Evolutionary conservation across 2,329 filamentous ascomycete genomes (phyloP), one percentile per base, ranked within the genome.

Genomic region (Phialophora verrucosa): DNA sequence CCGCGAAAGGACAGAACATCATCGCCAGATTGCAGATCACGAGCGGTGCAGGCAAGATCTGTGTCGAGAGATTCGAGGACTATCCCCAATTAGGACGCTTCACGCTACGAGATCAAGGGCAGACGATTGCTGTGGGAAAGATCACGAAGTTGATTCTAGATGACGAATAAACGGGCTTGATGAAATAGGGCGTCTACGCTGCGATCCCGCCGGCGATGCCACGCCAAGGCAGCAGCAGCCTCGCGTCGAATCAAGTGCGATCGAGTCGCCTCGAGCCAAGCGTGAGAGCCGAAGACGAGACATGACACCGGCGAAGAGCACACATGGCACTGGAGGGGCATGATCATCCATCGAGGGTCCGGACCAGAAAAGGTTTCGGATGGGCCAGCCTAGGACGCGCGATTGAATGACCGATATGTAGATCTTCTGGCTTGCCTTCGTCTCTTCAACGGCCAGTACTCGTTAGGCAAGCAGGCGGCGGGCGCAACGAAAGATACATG

Each of bases 41-140:
- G 63, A 92, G 93, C 71, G 91, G 90, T 64, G 91, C 91, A 17
- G 92, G 92, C 64, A 88, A 89, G 50, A 92, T 99, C 42, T 98
- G 96, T 79, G 88, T 98, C 29, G 95, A 99, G 82, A 88, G 86
- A 70, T 99, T 97, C 74, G 93, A 97, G 76, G 94, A 98, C 77
- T 97, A 98, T 80, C 90, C 93, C 67, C 95, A 98, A 80, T 87
- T 97, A 80, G 93, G 93, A 75, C 89, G 93, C 51, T 96, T 96
- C 80, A 96, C 93, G 20, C 85, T 96, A 62, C 85, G 93, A 85
- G 93, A 95, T 76, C 91, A 98, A 89, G 95, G 95, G 74, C 94
- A 98, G 91, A 99, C 95, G 0, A 97, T 99, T 83, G 95, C 95
- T 64, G 99, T 99, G 82, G 95, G 95, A 76, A 99, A 99, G 87